These are phyloP conservation scores for Leccinum longicurvipes DNA, from an alignment of 768 basidiomycete genomes.

Conservation along the genomic window DNA sequence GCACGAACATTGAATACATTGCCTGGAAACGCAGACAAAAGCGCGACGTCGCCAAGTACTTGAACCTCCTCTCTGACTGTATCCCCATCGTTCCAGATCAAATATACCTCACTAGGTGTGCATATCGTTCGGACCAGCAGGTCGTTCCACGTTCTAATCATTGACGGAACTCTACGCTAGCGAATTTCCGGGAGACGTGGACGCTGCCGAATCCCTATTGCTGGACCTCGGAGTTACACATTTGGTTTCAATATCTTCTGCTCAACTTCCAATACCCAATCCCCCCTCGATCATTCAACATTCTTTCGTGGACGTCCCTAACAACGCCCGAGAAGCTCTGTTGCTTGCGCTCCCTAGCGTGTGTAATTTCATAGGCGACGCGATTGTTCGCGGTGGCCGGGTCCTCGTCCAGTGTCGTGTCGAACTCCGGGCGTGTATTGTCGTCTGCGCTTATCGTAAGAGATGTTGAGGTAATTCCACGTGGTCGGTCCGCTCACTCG, in stretches of 20 bases:
- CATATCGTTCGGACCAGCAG: background rate
- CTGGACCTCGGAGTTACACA: slow-evolving; percentile 52
- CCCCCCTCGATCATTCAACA: slow-evolving; percentile 35
- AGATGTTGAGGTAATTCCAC: background rate
- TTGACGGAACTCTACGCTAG: slow-evolving; percentile 27
- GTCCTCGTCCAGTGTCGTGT: slow-evolving; percentile 54
- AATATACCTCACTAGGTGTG: slow-evolving; percentile 55
- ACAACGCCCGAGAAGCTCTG: slow-evolving; percentile 38
- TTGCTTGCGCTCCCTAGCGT: slow-evolving; percentile 44
- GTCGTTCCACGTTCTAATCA: background rate
- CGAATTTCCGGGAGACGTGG: slow-evolving; percentile 54
- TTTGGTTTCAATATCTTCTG: slow-evolving; percentile 52
- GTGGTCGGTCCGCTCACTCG: background rate
- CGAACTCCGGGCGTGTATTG: slow-evolving; percentile 54
- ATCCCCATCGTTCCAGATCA: slow-evolving; percentile 48
- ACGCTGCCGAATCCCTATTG: slow-evolving; percentile 49
- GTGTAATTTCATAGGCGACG: slow-evolving; percentile 45
- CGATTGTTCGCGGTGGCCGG: slow-evolving; percentile 38
- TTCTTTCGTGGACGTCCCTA: slow-evolving; percentile 41
- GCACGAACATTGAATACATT: slow-evolving; percentile 43
- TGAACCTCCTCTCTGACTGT: slow-evolving; percentile 51
- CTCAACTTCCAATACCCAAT: slow-evolving; percentile 36
- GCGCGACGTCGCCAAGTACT: slow-evolving; percentile 50
- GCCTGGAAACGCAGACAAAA: slow-evolving; percentile 57
- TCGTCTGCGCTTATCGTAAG: slow-evolving; percentile 53